A percentile compares a stretch with the other conserved stretches of the same genome.
These are phyloP conservation scores for Gracilariopsis chorda DNA, from an alignment of 23 red algal species.

Conservation along the genomic window DNA sequence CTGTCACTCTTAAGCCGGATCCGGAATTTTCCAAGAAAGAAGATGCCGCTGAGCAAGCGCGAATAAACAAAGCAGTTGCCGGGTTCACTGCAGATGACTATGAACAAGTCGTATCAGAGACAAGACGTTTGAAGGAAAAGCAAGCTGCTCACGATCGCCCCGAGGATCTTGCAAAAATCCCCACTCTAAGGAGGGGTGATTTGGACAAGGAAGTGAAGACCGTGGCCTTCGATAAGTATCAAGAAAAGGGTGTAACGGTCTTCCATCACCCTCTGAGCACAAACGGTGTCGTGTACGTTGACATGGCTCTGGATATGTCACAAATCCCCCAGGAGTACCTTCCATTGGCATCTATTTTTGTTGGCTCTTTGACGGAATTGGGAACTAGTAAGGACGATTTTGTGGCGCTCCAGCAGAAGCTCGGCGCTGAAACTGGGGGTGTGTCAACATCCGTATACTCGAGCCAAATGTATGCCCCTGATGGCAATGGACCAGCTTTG, in stretches of 20 bases:
- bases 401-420: constrained; percentile 81
- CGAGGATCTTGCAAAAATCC: constrained; percentile 88
- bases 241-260: constrained; percentile 59
- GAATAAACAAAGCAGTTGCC: constrained; percentile 31
- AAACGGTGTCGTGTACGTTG: constrained; percentile 90
- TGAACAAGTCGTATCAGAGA: constrained; percentile 61
- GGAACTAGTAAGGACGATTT: constrained; percentile 82
- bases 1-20: constrained; percentile 75
- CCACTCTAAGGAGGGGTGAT: constrained; percentile 59
- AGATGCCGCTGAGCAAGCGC: constrained; percentile 61
- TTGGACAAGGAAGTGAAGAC: constrained; percentile 76
- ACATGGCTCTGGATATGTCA: constrained; percentile 81
- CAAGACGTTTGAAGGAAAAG: constrained; percentile 85
- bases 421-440: constrained; percentile 92
- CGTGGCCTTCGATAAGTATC: constrained; percentile 50
- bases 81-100: constrained; percentile 48
- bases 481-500: constrained; percentile 71
- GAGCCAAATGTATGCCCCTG: constrained; percentile 51
- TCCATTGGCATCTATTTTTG: constrained; percentile 74
- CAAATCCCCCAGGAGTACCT: constrained; percentile 73
- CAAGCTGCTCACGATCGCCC: constrained; percentile 86
- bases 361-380: constrained; percentile 70
- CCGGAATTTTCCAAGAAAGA: constrained; percentile 55
- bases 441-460: constrained; percentile 49
- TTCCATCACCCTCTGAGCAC: constrained; percentile 81